Conservation (phyloP, 129 eudicot species). For the Tagetes patula region DNA sequence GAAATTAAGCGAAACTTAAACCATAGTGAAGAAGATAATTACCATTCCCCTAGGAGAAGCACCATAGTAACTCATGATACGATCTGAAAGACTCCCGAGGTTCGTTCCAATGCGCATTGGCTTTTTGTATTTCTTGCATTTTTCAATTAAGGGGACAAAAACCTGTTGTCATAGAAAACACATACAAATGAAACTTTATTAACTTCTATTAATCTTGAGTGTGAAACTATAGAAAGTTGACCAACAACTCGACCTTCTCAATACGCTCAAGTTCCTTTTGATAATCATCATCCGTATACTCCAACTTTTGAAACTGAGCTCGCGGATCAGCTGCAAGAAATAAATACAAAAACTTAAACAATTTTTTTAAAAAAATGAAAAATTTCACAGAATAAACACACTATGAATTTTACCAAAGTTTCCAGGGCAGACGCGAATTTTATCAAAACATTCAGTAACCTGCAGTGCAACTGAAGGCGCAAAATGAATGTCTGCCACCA, state of each 20-base stretch:
- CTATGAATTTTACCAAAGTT: conserved; percentile 64
- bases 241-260: conserved; percentile 57
- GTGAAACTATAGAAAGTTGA: conserved; percentile 14
- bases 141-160: conserved; percentile 86
- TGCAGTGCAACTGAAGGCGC: conserved; percentile 92
- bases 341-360: conserved; percentile 15
- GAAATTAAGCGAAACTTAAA: neutral
- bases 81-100: conserved; percentile 97
- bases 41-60: conserved; percentile 99
- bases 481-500: conserved; percentile 97
- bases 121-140: conserved; percentile 90
- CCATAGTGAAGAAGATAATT: conserved; percentile 28
- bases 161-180: conserved; percentile 50
- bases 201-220: neutral
- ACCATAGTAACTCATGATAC: conserved; percentile 97
- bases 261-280: conserved; percentile 95
- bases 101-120: conserved; percentile 98
- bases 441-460: conserved; percentile 96
- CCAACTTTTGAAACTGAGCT: conserved; percentile 85
- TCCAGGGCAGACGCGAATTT: conserved; percentile 97
- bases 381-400: neutral
- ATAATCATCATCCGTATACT: conserved; percentile 93
- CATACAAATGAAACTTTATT: neutral
- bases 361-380: neutral
- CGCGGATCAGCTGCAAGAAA: conserved; percentile 83